Base-by-base conservation (phyloP, 176 grass and related monocot species). In the Oryza officinalis region DNA sequence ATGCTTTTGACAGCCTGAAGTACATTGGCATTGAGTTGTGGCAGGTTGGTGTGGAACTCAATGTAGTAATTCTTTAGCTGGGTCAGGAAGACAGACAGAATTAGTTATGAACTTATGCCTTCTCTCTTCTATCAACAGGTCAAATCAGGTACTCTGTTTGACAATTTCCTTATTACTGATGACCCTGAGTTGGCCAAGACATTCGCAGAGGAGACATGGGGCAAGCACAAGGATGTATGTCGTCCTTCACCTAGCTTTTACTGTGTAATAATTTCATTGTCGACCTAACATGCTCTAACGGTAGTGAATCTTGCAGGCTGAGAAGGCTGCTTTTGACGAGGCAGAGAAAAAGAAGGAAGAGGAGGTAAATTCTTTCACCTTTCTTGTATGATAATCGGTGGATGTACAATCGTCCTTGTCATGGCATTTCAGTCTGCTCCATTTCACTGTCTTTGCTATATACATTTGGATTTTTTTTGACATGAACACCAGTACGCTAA, bases 21-120 rank as follows among this genome's bases (percentile, higher is more conserved):
- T 94, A 99, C 81, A 88, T 99, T 78, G 96, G 93, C 75, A 96
- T 99, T 92, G 96, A 99, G 83, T 82, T 99, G 81, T 92, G 95
- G 92, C 95, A 97, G 94, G 94, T 94, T 71, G 10, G 67, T 85
- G 57, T 40, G 35, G 4, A 18, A 43, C 46, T 57, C 13, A 27
- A 8, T 22, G 18, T 27, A 41, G 18, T n/a, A 41, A 54, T 86
- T 75, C 14, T 85, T 75, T 9, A 23, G 4, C 30, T 6, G 77
- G 11, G 20, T 64, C 63, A 64, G 8, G 33, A 59, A n/a, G 10
- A 57, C 64, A 9, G 5, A 66, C 61, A 30, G 35, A 63, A 15
- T 46, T 64, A 63, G 4, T 75, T 77, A 82, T 37, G 8, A 47
- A n/a, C 28, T 15, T 47, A 47, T 47, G 14, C 47, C 28, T 69